Conservation (phyloP, 495 filamentous ascomycete genomes). For the Cercophora sp. region DNA sequence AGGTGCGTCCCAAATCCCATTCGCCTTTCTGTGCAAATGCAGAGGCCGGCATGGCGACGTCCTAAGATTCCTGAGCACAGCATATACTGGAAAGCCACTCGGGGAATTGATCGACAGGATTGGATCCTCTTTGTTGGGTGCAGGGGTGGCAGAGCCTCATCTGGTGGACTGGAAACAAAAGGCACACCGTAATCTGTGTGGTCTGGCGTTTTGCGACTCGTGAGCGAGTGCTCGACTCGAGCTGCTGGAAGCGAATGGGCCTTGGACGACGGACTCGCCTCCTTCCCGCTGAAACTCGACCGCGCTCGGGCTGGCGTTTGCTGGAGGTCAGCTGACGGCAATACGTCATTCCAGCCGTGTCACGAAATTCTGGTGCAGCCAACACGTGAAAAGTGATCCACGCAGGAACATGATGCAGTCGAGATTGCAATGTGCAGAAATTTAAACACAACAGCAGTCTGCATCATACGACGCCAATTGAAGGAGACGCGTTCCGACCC, state of each 20-base stretch:
- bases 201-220: no score
- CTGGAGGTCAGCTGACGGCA: neutral
- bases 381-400: neutral
- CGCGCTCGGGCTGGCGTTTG: neutral
- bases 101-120: slow-evolving; percentile 1
- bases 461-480: no score
- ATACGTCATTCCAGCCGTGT: neutral
- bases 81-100: neutral
- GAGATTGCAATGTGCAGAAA: no score
- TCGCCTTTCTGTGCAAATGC: no score
- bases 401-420: neutral
- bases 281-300: neutral
- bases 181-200: neutral
- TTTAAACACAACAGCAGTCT: no score
- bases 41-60: no score
- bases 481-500: no score
- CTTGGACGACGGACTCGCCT: neutral
- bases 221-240: neutral
- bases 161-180: neutral
- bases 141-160: neutral
- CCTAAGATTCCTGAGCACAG: no score
- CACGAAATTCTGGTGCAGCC: no score
- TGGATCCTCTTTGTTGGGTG: neutral
- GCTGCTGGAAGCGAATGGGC: neutral
- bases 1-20: no score